Conservation (phyloP, 495 filamentous ascomycete species). For the Aspergillus indologenus region DNA sequence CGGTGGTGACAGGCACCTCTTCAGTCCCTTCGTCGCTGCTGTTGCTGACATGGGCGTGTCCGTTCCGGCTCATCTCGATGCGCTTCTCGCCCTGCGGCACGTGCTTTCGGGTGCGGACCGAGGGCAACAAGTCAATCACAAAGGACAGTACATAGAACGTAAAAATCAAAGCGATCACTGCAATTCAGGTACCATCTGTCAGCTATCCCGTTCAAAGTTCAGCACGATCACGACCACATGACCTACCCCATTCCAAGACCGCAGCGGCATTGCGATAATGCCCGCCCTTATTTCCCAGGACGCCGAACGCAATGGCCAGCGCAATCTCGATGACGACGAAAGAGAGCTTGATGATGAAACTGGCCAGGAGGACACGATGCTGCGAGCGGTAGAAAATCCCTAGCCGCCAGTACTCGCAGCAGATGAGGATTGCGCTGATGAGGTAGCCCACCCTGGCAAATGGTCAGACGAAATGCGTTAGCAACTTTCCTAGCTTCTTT, state of each 20-base stretch:
- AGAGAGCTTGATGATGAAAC: constrained; percentile 75
- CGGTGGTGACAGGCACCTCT: constrained; percentile 39
- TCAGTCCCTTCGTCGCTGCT: constrained; percentile 21
- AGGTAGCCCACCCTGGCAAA: constrained; percentile 58
- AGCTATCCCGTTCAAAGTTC: not conserved
- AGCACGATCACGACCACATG: no score
- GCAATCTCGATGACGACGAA: constrained; percentile 79
- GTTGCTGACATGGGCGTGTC: constrained; percentile 10
- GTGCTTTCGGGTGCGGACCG: constrained; percentile 59
- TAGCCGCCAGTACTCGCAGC: constrained; percentile 81
- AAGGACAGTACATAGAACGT: constrained; percentile 88
- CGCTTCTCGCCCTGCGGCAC: constrained; percentile 46
- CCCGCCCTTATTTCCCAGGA: constrained; percentile 34
- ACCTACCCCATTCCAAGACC: constrained; percentile 66
- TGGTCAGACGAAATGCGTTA: no score
- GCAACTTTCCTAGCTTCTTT: no score
- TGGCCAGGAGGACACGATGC: constrained; percentile 66
- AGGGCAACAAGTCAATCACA: constrained; percentile 81
- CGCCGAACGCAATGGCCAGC: constrained; percentile 65
- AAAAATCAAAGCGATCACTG: constrained; percentile 81
- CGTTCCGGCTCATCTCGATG: constrained; percentile 16
- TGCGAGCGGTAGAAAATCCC: constrained; percentile 68
- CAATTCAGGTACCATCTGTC: not conserved
- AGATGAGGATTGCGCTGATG: constrained; percentile 77
- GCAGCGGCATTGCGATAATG: constrained; percentile 53